Conservation (phyloP, 352 stramenopile genomes). For the Elongisporangium undulatum region DNA sequence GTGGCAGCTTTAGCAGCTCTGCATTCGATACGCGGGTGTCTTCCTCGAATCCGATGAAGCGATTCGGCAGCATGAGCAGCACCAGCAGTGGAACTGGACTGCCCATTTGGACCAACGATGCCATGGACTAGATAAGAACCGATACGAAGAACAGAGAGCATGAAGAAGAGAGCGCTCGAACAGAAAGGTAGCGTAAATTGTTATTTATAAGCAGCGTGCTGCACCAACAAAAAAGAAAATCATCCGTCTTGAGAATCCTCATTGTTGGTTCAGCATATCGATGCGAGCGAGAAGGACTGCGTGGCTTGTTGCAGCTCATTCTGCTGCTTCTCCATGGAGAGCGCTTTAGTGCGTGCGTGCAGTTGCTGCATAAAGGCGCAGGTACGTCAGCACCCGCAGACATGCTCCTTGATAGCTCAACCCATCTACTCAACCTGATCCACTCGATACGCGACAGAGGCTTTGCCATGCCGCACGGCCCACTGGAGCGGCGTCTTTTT, state of each 20-base stretch:
- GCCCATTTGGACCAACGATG: neutral
- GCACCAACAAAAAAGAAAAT: slow-evolving; percentile 22
- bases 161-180: neutral
- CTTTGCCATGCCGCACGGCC: slow-evolving; percentile 59
- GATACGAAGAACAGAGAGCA: neutral
- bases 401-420: neutral
- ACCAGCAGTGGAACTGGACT: slow-evolving; percentile 29
- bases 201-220: slow-evolving; percentile 51
- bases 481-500: slow-evolving; percentile 74
- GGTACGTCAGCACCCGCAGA: neutral
- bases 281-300: slow-evolving; percentile 3
- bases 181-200: slow-evolving; percentile 9
- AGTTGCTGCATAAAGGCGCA: slow-evolving; percentile 23
- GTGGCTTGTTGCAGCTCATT: slow-evolving; percentile 5
- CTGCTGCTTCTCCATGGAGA: slow-evolving; percentile 17
- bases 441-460: slow-evolving; percentile 65
- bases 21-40: neutral
- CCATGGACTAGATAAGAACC: neutral
- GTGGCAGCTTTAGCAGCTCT: slow-evolving; percentile 2
- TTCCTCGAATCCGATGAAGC: slow-evolving; percentile 38
- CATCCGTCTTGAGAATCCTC: neutral
- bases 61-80: slow-evolving; percentile 63
- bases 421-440: slow-evolving; percentile 36
- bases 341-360: slow-evolving; percentile 34
- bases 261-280: neutral